These are phyloP conservation scores for Gossypium schwendimanii DNA, from an alignment of 441 rosid genomes.

Conservation along the genomic window DNA sequence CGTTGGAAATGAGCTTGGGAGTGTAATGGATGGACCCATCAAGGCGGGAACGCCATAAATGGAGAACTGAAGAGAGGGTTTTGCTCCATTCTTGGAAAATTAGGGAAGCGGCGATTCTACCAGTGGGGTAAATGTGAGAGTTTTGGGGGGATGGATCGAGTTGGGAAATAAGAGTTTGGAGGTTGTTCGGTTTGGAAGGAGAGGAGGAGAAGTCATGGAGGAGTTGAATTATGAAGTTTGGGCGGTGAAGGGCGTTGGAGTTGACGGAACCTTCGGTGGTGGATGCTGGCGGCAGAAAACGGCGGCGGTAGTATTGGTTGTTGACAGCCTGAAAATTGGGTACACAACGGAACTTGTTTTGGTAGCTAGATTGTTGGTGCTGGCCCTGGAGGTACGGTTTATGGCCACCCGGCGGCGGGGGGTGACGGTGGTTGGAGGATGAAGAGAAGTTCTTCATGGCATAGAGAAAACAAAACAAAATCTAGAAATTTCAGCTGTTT, in stretches of 20 bases:
- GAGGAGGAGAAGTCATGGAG: not conserved
- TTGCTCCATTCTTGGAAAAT: conserved; percentile 41
- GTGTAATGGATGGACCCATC: conserved; percentile 26
- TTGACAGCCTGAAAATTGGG: not conserved
- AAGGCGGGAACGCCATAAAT: conserved; percentile 46
- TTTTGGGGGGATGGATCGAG: conserved; percentile 17
- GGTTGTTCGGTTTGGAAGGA: not conserved
- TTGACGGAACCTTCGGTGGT: not conserved
- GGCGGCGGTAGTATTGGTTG: not conserved
- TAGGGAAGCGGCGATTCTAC: conserved; percentile 28
- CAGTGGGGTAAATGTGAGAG: not conserved
- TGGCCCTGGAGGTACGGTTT: not conserved
- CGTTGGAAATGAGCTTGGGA: conserved; percentile 29
- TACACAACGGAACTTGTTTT: not conserved
- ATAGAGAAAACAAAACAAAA: not conserved
- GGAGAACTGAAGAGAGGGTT: conserved; percentile 36
- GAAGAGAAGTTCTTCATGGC: conserved; percentile 5
- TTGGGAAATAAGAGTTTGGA: conserved; percentile 7
- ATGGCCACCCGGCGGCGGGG: not conserved
- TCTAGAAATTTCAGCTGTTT: not conserved
- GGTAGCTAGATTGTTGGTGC: not conserved
- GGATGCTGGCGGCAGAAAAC: not conserved
- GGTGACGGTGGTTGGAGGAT: conserved; percentile 5
- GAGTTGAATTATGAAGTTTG: conserved; percentile 27
- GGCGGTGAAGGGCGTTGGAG: not conserved